phyloP scores from a whole-genome alignment of 2,329 filamentous ascomycete species.

The Teratosphaeriaceae sp. region DNA sequence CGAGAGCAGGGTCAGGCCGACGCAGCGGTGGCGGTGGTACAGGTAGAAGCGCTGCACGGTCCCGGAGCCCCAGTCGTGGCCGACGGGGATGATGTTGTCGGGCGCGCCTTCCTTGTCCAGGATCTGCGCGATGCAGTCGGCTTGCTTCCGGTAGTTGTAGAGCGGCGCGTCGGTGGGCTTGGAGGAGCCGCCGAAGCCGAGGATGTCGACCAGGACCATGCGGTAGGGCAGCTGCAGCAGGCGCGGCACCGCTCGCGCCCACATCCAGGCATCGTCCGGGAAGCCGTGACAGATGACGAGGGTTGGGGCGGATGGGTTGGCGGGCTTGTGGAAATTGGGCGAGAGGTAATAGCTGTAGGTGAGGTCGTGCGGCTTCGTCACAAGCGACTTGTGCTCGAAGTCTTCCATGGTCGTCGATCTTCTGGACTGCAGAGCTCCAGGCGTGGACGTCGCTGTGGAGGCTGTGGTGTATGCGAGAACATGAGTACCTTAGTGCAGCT shows the following conservation, averaged over 20 bases:
- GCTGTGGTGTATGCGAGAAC: too few relatives aligned
- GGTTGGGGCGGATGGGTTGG: constrained; percentile 22
- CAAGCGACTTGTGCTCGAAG: constrained; percentile 19
- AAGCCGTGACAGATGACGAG: constrained; percentile 45
- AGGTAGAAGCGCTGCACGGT: constrained; percentile 38
- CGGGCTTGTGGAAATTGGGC: constrained; percentile 19
- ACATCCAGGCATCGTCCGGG: constrained; percentile 44
- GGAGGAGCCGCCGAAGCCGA: constrained; percentile 33
- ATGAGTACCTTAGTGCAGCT: too few relatives aligned
- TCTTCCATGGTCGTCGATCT: constrained; percentile 15
- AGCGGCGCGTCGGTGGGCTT: constrained; percentile 32
- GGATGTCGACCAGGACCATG: constrained; percentile 33
- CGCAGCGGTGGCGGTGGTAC: constrained; percentile 35
- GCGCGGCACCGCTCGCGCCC: constrained; percentile 30
- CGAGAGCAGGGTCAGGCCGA: constrained; percentile 39
- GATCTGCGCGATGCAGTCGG: constrained; percentile 35
- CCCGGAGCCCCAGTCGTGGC: constrained; percentile 44
- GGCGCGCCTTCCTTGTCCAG: constrained; percentile 32
- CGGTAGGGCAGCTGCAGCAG: constrained; percentile 20
- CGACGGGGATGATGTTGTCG: constrained; percentile 35
- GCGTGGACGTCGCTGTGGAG: too few relatives aligned
- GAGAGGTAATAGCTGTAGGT: constrained; percentile 26
- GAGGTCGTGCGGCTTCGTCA: constrained; percentile 21
- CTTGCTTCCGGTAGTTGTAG: constrained; percentile 33
- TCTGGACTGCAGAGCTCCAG: not conserved